Base-by-base conservation (phyloP, 306 rosid species). In the Cucurbita argyrosperma region DNA sequence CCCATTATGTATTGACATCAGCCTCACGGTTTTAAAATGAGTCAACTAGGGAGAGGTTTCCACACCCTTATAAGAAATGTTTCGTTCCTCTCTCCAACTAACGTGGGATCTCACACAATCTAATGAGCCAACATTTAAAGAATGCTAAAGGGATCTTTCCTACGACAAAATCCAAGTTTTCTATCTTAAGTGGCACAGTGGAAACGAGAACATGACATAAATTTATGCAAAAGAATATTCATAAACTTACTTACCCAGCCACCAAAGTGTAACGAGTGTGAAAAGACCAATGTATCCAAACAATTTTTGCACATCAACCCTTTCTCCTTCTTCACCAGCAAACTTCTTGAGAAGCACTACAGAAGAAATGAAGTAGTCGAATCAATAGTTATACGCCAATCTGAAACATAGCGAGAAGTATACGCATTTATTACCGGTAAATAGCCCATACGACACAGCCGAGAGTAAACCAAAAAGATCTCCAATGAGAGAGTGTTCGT, bases 241-340 rank as follows among this genome's bases (percentile, higher is more conserved):
- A 14, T 6, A 45, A 21, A 7, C 46, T 78, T 35, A 79, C 90
- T 85, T 88, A 91, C 99, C 84, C 55, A 91, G 88, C 99, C 99
- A 95, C 99, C 99, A 95, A 57, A 95, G 81, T 30, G 93, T 80
- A 26, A 88, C 85, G 16, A 95, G 91, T 5, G 97, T 84, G 79
- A 91, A 95, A 80, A 95, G 80, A 73, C 99, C 99, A 76, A 95
- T 87, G 84, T 95, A 95, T 80, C 99, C 99, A 76, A 95, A 95
- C 86, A 95, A 84, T 85, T 95, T 95, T 84, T 95, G 97, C 76
- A 91, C 92, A 51, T 95, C 97, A 59, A 85, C 89, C 45, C 87
- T 82, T 79, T 84, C 99, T 58, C 99, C 99, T 85, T 87, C 99
- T 80, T 88, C 96, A 7, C 99, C 99, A 5, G 88, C 84, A 81